Base-by-base conservation (phyloP, 2,329 filamentous ascomycete species). In the Alternaria arborescens region DNA sequence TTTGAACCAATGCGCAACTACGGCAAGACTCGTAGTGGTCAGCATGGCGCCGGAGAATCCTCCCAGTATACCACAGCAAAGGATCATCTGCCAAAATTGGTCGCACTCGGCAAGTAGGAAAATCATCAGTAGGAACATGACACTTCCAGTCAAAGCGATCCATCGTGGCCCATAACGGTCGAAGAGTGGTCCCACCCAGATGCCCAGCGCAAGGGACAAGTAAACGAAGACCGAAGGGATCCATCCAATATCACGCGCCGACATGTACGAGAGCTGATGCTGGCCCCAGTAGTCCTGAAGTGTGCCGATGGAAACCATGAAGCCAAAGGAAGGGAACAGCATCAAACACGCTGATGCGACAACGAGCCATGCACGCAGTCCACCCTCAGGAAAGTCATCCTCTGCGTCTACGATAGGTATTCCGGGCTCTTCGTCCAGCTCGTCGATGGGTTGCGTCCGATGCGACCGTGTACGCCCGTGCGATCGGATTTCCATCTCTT, bases 171-270 rank as follows among this genome's bases (percentile, higher is more conserved):
- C 75, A 38, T 78, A 77, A n/a, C 72, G 70, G 48, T 78, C 75
- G 55, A 78, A 97, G 14, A 97, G 80, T 0, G 94, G 93, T 0
- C 94, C 94, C 48, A 96, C 88, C 71, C 94, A 93, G 18, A 97
- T 85, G 14, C 93, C 93, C 36, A 92, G 87, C 68, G 93, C 91
- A 74, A 97, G 94, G 52, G 89, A 88, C 7, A 97, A 81, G 70
- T 95, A 95, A 3, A 91, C 88, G 72, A 93, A 95, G n/a, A 97
- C 81, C 44, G 91, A 91, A 63, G 95, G 94, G 52, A 97, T 91
- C 93, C 93, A 97, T n/a, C 92, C 92, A 20, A 94, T 87, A 10
- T 88, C 66, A 88, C 87, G 64, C 79, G 72, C 67, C 10, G 69
- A 86, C 74, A 92, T 88, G 32, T 82, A 77, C 8, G 83, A 82